phyloP scores from a whole-genome alignment of 2,329 filamentous ascomycete species.

The Berkeleyomyces rouxiae region DNA sequence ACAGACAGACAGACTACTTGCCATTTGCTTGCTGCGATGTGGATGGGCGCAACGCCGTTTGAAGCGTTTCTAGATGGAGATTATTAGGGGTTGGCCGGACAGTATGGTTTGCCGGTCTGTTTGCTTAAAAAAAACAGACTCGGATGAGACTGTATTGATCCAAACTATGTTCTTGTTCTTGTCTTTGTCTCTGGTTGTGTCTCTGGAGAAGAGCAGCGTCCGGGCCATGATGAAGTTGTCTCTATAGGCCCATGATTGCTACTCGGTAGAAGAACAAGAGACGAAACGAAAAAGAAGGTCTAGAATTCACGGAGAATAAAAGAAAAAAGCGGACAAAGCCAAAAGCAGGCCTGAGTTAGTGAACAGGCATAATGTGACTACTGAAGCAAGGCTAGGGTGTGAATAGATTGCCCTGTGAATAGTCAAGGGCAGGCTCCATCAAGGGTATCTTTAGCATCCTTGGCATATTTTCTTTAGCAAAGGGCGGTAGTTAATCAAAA shows the following conservation, averaged over 20 bases:
- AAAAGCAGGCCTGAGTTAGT: neutral
- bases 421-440: neutral
- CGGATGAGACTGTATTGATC: constrained; percentile 1
- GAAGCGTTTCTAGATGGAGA: neutral
- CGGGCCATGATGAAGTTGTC: constrained; percentile 1
- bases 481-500: neutral
- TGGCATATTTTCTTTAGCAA: neutral
- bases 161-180: neutral
- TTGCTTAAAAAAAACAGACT: neutral
- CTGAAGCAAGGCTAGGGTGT: neutral
- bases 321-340: neutral
- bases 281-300: constrained; percentile 3
- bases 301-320: neutral
- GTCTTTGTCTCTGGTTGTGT: neutral
- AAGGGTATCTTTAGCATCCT: constrained; percentile 1
- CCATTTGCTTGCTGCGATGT: neutral
- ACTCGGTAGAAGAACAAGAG: constrained; percentile 1
- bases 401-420: neutral
- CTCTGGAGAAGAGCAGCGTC: neutral
- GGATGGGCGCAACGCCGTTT: neutral
- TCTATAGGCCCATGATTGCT: neutral
- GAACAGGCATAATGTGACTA: neutral
- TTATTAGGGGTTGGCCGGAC: neutral
- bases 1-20: neutral
- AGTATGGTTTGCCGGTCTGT: neutral